A percentile compares a stretch with the other conserved stretches of the same genome.
Conservation (phyloP, 2,329 filamentous ascomycete species). For the Ceratocystis colombiana region DNA sequence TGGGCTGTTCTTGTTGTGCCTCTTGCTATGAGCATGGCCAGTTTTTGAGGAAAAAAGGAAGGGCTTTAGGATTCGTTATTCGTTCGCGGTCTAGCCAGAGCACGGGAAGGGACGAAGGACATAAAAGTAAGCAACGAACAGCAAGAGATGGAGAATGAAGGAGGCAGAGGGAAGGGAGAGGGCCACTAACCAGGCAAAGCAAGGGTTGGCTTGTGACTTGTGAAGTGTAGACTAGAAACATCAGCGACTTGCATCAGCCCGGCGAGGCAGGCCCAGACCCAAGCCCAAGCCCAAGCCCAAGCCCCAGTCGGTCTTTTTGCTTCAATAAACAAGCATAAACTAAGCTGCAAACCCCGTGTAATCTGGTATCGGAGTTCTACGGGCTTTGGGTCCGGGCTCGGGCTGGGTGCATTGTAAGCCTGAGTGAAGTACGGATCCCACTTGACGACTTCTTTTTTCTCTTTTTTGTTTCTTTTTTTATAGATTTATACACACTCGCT, state of each 20-base stretch:
- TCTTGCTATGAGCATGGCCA: not conserved
- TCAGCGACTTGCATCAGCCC: not conserved
- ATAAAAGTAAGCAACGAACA: not conserved
- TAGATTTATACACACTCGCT: too few species aligned
- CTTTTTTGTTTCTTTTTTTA: too few species aligned
- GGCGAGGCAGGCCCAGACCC: too few species aligned
- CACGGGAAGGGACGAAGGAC: not conserved
- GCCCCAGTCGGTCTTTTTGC: too few species aligned
- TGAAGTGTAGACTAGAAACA: not conserved
- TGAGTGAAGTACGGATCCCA: too few species aligned
- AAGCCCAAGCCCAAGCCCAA: too few species aligned
- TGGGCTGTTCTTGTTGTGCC: not conserved
- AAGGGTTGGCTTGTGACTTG: not conserved
- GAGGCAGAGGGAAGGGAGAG: not conserved
- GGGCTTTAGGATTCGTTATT: not conserved
- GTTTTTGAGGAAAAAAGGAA: not conserved
- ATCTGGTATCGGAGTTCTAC: too few species aligned
- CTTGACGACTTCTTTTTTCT: too few species aligned
- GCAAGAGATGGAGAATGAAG: not conserved
- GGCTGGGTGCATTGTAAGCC: too few species aligned
- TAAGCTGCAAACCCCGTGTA: not conserved
- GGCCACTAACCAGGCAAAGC: not conserved
- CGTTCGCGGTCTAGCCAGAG: not conserved
- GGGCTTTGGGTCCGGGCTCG: too few species aligned
- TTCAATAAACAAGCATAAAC: too few species aligned